Evolutionary conservation across 768 basidiomycete species (phyloP), one percentile per base, ranked within the genome.

Genomic region (Mrakia gelida): DNA sequence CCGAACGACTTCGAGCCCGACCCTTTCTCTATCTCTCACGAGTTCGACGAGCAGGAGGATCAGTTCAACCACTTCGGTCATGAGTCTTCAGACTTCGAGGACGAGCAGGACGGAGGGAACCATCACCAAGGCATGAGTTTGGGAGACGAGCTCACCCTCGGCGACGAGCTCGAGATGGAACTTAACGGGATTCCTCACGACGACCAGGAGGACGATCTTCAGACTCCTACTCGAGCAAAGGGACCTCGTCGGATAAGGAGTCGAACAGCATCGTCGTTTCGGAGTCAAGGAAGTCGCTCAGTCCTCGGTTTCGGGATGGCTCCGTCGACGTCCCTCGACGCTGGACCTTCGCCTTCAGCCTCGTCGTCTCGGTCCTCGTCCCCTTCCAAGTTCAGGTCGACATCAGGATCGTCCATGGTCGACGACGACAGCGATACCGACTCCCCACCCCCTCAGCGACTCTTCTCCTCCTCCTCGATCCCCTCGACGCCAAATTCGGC

Each of bases 401-500:
- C 67, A 7, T 43, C 67, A 3, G 26, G 26, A 21, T 70, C 67
- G 5, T 70, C 67, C 9, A 26, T 26, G 26, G 21, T 41, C 26
- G 71, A 72, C n/a, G 52, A 72, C 43, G 49, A 72, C 28, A 28
- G 30, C 32, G 71, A 54, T 15, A 52, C 71, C n/a, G 45, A 72
- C 71, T 72, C 71, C 15, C 71, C 71, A 23, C 45, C 49, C 15
- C 67, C 67, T 38, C 71, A 72, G 49, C 71, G 52, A 30, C 52
- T 72, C 28, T 72, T 52, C 52, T 54, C 49, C 6, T 34, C 71
- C 45, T 56, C 72, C 21, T 38, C 52, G 23, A 34, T 52, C 30
- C 54, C 52, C 1, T 73, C 72, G 18, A 38, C 54, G 0, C 30
- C 38, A 34, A 41, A 18, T 32, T 73, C 56, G 1, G 28, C 72